Conservation (phyloP, 2,329 filamentous ascomycete genomes). For the Blastomyces silverae region DNA sequence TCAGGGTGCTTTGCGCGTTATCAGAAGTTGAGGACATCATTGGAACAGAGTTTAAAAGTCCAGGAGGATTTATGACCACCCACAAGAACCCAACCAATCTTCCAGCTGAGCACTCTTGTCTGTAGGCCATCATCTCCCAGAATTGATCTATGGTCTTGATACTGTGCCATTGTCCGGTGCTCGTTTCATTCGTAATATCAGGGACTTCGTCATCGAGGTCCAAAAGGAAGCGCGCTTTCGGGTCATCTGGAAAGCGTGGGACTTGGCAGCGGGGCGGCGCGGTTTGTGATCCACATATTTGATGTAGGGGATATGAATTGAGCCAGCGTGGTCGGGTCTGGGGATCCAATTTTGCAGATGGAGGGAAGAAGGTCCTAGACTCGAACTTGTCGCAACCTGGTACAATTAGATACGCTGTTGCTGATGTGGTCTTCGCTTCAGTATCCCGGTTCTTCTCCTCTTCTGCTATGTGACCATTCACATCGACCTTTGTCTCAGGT, state of each 20-base stretch:
- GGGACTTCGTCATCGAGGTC: slow-evolving; percentile 80
- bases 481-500: slow-evolving; percentile 33
- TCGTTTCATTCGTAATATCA: slow-evolving; percentile 47
- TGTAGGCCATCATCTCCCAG: slow-evolving; percentile 97
- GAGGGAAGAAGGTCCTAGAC: slow-evolving; percentile 69
- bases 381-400: slow-evolving; percentile 81
- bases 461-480: slow-evolving; percentile 21
- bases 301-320: slow-evolving; percentile 63
- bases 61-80: slow-evolving; percentile 69
- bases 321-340: slow-evolving; percentile 41
- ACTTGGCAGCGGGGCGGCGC: slow-evolving; percentile 78
- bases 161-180: slow-evolving; percentile 69
- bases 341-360: slow-evolving; percentile 37
- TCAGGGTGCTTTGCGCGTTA: background rate
- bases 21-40: slow-evolving; percentile 17
- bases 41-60: slow-evolving; percentile 34
- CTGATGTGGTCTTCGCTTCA: slow-evolving; percentile 39
- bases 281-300: slow-evolving; percentile 60
- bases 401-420: slow-evolving; percentile 77
- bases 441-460: slow-evolving; percentile 22
- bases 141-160: slow-evolving; percentile 82
- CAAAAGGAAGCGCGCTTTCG: slow-evolving; percentile 80
- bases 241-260: slow-evolving; percentile 88
- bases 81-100: slow-evolving; percentile 90
- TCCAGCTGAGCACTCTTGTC: slow-evolving; percentile 92